phyloP scores from a whole-genome alignment of 2,329 filamentous ascomycete genomes.

The Teratosphaeria nubilosa region DNA sequence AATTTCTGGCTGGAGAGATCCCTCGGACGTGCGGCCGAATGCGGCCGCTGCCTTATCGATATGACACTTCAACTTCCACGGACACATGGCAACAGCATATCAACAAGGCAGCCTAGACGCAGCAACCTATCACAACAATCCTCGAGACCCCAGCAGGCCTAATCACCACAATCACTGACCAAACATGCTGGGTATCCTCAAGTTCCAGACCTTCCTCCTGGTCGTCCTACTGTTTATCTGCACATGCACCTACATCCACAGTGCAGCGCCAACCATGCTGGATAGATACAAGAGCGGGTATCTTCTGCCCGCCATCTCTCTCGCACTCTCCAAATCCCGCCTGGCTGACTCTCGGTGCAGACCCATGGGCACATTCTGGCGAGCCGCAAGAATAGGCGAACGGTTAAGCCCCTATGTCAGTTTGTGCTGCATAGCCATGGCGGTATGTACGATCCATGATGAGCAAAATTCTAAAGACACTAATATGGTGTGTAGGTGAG shows the following conservation, averaged over 20 bases:
- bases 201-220: conserved; percentile 92
- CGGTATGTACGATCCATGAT: conserved; percentile 47
- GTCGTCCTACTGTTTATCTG: conserved; percentile 93
- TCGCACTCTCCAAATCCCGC: neutral
- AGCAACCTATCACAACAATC: neutral
- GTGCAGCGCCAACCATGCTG: conserved; percentile 78
- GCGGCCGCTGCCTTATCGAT: neutral
- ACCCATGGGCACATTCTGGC: conserved; percentile 78
- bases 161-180: neutral
- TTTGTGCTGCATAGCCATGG: conserved; percentile 88
- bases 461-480: neutral
- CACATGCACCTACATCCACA: conserved; percentile 88
- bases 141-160: neutral
- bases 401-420: conserved; percentile 90
- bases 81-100: neutral
- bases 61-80: neutral
- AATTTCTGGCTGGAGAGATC: neutral
- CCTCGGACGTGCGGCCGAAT: neutral
- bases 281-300: conserved; percentile 90
- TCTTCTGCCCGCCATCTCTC: conserved; percentile 13
- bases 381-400: conserved; percentile 86
- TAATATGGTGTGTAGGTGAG: conserved; percentile 12
- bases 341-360: neutral
- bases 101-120: neutral
- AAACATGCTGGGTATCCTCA: conserved; percentile 87